These are phyloP conservation scores for Cordyceps tenuipes DNA, from an alignment of 2,329 filamentous ascomycete species.

Conservation along the genomic window DNA sequence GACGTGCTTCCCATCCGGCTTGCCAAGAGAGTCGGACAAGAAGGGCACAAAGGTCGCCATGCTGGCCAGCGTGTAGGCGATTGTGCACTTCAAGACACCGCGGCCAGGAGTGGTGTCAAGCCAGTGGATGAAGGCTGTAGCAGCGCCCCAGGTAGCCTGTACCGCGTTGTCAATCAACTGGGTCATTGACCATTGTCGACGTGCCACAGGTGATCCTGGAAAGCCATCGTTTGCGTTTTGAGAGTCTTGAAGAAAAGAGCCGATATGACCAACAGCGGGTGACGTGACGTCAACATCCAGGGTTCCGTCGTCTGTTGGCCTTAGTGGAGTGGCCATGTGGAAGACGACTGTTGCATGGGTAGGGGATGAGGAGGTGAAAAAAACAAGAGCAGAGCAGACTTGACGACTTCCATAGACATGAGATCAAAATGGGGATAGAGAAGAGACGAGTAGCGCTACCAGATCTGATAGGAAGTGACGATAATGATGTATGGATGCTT, in stretches of 20 bases:
- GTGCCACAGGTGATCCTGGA: background rate
- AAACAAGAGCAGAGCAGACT: no score
- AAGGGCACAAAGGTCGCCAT: constrained; percentile 70
- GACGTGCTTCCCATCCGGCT: constrained; percentile 81
- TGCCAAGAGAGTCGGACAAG: constrained; percentile 63
- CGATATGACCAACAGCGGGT: background rate
- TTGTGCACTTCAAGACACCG: constrained; percentile 74
- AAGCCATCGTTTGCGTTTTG: background rate
- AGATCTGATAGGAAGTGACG: background rate
- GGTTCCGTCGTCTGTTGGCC: constrained; percentile 9
- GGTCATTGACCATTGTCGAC: constrained; percentile 2
- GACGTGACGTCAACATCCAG: background rate
- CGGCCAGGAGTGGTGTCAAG: constrained; percentile 60
- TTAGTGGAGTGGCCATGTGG: constrained; percentile 3
- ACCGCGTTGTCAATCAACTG: background rate
- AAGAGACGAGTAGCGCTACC: background rate
- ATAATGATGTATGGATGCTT: background rate
- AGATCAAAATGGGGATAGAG: background rate
- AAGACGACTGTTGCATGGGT: background rate
- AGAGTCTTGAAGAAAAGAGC: background rate
- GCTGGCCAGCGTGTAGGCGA: constrained; percentile 76
- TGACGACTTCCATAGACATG: background rate
- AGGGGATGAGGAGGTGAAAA: background rate
- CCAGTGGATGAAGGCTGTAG: constrained; percentile 42
- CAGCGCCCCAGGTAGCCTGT: constrained; percentile 13